Evolutionary conservation across 768 basidiomycete genomes (phyloP), one percentile per base, ranked within the genome.

Genomic region (Leccinum barrowsii): DNA sequence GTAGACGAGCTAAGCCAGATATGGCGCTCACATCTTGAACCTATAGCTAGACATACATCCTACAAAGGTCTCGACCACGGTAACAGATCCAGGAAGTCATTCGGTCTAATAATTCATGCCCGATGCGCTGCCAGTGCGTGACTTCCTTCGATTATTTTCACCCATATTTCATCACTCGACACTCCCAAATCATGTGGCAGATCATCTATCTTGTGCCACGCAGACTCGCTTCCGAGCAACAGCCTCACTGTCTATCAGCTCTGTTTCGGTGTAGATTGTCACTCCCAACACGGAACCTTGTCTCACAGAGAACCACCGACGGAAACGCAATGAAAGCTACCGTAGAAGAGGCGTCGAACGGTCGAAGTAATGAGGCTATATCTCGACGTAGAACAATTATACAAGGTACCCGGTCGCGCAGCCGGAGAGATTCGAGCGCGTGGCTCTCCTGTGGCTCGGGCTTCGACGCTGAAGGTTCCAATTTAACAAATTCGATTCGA

Each of bases 401-500:
- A 50, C 59, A 46, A 62, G 57, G 62, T 35, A 65, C 63, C 32
- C 17, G 35, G 50, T 42, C 28, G 56, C 64, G 68, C 61, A 70
- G 64, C 68, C 66, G 51, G 51, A 55, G 46, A 40, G 64, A 58
- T 64, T 64, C 48, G 56, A 53, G n/a, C 58, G 68, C 60, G 59
- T 62, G 68, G 62, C 34, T 54, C 50, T 28, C 30, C 54, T 54
- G 51, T 60, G 56, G 50, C 68, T 59, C 56, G 51, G 49, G 13
- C 55, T 52, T 57, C 47, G 60, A 62, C 60, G 59, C 58, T 28
- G 62, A 65, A 63, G 47, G 56, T 54, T 56, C 48, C 59, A 47
- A 59, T 61, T 46, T 57, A 53, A 53, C 50, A 46, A 58, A 63
- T 65, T 67, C 63, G 68, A 60, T 65, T 67, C 63, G 68, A 60